Conservation (phyloP, 192 early-diverging fungal genomes). For the Coemansia sp. region DNA sequence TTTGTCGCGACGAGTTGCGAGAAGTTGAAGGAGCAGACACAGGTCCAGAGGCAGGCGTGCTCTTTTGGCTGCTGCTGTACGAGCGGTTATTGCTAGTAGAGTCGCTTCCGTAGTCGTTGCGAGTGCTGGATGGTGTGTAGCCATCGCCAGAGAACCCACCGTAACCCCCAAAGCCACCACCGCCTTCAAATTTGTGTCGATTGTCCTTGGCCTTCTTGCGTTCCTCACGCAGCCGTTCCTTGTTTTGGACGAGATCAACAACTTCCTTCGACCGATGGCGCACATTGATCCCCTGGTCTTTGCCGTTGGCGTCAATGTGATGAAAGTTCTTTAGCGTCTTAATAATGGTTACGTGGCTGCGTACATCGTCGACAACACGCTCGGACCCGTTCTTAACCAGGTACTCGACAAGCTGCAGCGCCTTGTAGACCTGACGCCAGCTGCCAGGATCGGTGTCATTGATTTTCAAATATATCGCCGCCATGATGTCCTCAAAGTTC, state of each 20-base stretch:
- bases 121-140: conserved; percentile 22
- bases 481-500: conserved; percentile 95
- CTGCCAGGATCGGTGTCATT: conserved; percentile 78
- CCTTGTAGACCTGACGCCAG: conserved; percentile 98
- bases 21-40: conserved; percentile 23
- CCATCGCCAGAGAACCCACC: conserved; percentile 67
- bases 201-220: conserved; percentile 88
- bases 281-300: conserved; percentile 98
- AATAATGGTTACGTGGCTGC: conserved; percentile 83
- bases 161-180: conserved; percentile 45
- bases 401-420: conserved; percentile 91
- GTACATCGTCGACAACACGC: conserved; percentile 85
- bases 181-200: conserved; percentile 64
- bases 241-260: conserved; percentile 75
- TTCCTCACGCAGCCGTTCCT: conserved; percentile 79
- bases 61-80: conserved; percentile 20
- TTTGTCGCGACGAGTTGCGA: conserved; percentile 30
- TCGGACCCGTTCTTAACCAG: conserved; percentile 94
- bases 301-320: conserved; percentile 88
- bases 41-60: conserved; percentile 15
- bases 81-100: conserved; percentile 38
- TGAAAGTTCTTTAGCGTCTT: conserved; percentile 87
- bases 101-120: conserved; percentile 34
- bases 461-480: conserved; percentile 84
- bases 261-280: conserved; percentile 85